Evolutionary conservation across 768 basidiomycete genomes (phyloP).

Genomic region (Hericium rajendrae): DNA sequence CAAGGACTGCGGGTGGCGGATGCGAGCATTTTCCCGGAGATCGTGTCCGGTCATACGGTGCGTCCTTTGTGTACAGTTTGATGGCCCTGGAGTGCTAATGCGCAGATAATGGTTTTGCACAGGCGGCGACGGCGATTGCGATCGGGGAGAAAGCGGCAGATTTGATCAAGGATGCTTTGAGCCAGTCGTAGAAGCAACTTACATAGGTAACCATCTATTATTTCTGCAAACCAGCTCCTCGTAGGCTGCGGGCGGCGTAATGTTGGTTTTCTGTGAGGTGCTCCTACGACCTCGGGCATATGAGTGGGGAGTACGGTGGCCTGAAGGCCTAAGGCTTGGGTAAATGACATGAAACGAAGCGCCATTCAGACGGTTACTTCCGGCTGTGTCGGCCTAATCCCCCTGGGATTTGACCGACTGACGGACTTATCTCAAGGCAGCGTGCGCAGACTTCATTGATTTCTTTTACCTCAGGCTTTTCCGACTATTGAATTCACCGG

Average conservation of each 20-base stretch:
- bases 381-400: background rate
- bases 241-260: too few relatives aligned
- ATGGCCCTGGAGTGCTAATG: background rate
- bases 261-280: too few relatives aligned
- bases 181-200: background rate
- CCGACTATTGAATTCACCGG: too few relatives aligned
- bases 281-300: too few relatives aligned
- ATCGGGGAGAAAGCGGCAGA: constrained; percentile 25
- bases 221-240: too few relatives aligned
- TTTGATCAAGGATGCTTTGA: constrained; percentile 17
- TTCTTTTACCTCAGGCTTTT: too few relatives aligned
- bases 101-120: background rate
- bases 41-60: constrained; percentile 38
- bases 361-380: background rate
- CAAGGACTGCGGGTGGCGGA: constrained; percentile 37
- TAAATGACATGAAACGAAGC: background rate
- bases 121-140: constrained; percentile 20
- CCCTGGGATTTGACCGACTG: too few relatives aligned
- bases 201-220: too few relatives aligned
- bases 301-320: too few relatives aligned
- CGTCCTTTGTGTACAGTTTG: constrained; percentile 6
- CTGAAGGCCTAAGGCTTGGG: too few relatives aligned
- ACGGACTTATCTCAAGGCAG: too few relatives aligned
- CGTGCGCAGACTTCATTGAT: too few relatives aligned
- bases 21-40: constrained; percentile 34